A percentile compares a stretch with the other conserved stretches of the same genome.
Evolutionary conservation across 768 basidiomycete genomes (phyloP).

Genomic region (Boletellus sp.): DNA sequence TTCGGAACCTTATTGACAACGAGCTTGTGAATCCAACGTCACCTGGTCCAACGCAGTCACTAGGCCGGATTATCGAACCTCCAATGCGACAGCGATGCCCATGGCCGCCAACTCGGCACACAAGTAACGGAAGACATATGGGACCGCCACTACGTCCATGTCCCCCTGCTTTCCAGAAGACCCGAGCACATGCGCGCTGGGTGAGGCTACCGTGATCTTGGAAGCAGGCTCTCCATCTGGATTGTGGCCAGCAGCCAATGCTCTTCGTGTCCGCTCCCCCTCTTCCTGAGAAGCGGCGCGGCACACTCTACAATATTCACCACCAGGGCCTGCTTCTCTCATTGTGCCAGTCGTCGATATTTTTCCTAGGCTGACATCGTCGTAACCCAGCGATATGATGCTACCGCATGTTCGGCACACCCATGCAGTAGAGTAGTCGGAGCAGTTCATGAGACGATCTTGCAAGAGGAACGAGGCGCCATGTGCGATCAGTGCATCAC

Average conservation of each 20-base stretch:
- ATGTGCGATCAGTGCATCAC: slow-evolving; percentile 97
- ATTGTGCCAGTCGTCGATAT: slow-evolving; percentile 45
- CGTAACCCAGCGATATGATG: slow-evolving; percentile 93
- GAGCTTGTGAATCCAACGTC: not conserved
- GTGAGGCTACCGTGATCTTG: slow-evolving; percentile 63
- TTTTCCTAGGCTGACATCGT: slow-evolving; percentile 76
- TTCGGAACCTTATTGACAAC: slow-evolving; percentile 2
- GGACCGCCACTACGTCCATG: slow-evolving; percentile 93
- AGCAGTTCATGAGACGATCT: slow-evolving; percentile 99
- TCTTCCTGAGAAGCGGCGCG: slow-evolving; percentile 65
- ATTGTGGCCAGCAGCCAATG: slow-evolving; percentile 54
- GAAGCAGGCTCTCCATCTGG: slow-evolving; percentile 38
- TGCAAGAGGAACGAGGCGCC: slow-evolving; percentile 98
- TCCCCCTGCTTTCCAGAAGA: slow-evolving; percentile 64
- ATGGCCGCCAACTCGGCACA: slow-evolving; percentile 97
- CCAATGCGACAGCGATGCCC: slow-evolving; percentile 90
- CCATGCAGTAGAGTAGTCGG: slow-evolving; percentile 99
- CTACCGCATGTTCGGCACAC: slow-evolving; percentile 96
- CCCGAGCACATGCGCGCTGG: slow-evolving; percentile 63
- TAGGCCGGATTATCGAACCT: slow-evolving; percentile 56
- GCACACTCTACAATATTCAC: slow-evolving; percentile 96
- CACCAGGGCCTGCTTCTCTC: slow-evolving; percentile 67
- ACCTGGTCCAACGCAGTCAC: not conserved
- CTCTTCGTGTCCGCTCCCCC: slow-evolving; percentile 56
- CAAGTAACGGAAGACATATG: slow-evolving; percentile 91